A percentile compares a stretch with the other conserved stretches of the same genome.
Evolutionary conservation across 306 rosid genomes (phyloP).

Genomic region (Abrus pulchellus): DNA sequence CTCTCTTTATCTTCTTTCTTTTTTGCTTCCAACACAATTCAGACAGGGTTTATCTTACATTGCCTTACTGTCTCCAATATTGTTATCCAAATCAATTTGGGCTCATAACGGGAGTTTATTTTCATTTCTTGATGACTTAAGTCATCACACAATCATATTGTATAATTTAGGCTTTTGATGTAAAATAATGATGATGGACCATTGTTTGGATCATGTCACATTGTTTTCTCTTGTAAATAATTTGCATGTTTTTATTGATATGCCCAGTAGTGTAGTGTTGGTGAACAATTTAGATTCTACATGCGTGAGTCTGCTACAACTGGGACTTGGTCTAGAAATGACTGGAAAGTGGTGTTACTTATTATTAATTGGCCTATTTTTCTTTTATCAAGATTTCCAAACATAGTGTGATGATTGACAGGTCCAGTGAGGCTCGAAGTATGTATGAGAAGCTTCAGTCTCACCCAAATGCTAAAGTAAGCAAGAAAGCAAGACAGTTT

Average conservation of each 20-base stretch:
- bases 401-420: constrained; percentile 53
- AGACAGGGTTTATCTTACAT: no score
- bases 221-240: neutral
- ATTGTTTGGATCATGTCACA: neutral
- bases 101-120: neutral
- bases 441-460: constrained; percentile 92
- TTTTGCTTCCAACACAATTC: no score
- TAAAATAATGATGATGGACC: neutral
- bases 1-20: no score
- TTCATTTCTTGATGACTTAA: neutral
- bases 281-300: neutral
- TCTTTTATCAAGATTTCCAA: constrained; percentile 15
- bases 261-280: neutral
- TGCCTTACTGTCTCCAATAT: no score
- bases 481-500: constrained; percentile 89
- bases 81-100: neutral
- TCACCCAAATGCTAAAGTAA: constrained; percentile 78
- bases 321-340: neutral
- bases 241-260: neutral
- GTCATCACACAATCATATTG: neutral
- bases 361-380: constrained; percentile 11
- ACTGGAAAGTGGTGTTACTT: constrained; percentile 28
- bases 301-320: neutral
- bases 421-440: constrained; percentile 73
- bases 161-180: constrained; percentile 1